Evolutionary conservation across 2,329 filamentous ascomycete genomes (phyloP).

Genomic region (Pseudogymnoascus sp.): DNA sequence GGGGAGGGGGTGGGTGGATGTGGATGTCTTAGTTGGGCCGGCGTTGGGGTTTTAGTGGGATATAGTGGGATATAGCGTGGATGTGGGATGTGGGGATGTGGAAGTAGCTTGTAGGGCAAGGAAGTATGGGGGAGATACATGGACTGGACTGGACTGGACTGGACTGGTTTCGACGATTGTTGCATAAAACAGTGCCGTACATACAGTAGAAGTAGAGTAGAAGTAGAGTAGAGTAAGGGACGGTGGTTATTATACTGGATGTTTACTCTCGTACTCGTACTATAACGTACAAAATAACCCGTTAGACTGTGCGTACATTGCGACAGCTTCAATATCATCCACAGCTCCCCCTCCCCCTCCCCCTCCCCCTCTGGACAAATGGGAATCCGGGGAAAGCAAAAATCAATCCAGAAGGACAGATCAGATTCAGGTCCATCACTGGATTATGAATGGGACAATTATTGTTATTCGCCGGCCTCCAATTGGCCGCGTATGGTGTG

Average conservation of each 20-base stretch:
- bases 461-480: background rate
- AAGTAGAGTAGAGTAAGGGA: background rate
- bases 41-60: background rate
- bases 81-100: background rate
- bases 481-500: too few species aligned
- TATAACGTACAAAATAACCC: too few species aligned
- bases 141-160: too few species aligned
- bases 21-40: background rate
- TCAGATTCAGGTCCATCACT: too few species aligned
- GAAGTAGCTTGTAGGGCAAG: slow-evolving; percentile 14
- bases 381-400: background rate
- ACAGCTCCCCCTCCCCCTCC: too few species aligned
- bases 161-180: too few species aligned
- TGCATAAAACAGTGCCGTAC: too few species aligned
- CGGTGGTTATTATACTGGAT: too few species aligned
- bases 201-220: background rate
- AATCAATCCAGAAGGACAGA: too few species aligned
- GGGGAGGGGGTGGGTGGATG: background rate
- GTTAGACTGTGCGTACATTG: background rate
- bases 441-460: background rate
- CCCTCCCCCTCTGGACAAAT: background rate
- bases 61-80: background rate
- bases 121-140: slow-evolving; percentile 31
- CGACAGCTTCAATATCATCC: too few species aligned
- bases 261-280: too few species aligned